Evolutionary conservation across 345 rosid genomes (phyloP), one percentile per base, ranked within the genome.

Genomic region (Sonneratia alba): DNA sequence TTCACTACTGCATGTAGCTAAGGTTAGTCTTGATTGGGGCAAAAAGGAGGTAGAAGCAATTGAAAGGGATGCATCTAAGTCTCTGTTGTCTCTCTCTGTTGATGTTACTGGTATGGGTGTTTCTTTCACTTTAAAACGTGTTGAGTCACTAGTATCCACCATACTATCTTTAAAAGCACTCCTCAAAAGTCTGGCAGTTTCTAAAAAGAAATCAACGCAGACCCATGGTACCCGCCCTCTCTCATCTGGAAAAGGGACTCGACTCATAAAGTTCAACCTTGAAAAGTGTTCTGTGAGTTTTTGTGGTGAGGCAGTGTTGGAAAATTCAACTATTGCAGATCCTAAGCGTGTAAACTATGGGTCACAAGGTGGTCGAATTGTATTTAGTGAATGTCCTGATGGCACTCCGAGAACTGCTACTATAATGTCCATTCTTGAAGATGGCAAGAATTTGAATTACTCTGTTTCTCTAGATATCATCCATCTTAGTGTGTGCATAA

Each of bases 291-390:
- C 84, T 63, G 85, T 95, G 68, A 90, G 81, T 71, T 85, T 85
- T 75, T 81, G 69, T 79, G 96, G 90, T 69, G 90, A 92, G 4
- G 78, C 90, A 40, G 80, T 79, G 70, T 73, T 92, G 89, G 98
- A 92, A 34, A 87, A 85, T 71, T 71, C 88, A 66, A 74, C 77
- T 78, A 83, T 92, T 79, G 87, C 80, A 24, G 97, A 95, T 81
- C 98, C 99, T 63, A 95, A 95, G 84, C 90, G 90, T 69, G 96
- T 95, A 77, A 92, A 92, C 83, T 92, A 90, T 90, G 99, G 99
- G 72, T 92, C 99, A 77, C 99, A 95, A 69, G 98, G 99, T 86
- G 98, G 97, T 57, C 88, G 82, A 66, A 85, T 85, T 76, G 73
- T 84, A 61, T 79, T 90, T 77, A 86, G 83, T 61, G 80, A 84